These are phyloP conservation scores for Corylus heterophylla DNA, from an alignment of 306 rosid species.

Conservation along the genomic window DNA sequence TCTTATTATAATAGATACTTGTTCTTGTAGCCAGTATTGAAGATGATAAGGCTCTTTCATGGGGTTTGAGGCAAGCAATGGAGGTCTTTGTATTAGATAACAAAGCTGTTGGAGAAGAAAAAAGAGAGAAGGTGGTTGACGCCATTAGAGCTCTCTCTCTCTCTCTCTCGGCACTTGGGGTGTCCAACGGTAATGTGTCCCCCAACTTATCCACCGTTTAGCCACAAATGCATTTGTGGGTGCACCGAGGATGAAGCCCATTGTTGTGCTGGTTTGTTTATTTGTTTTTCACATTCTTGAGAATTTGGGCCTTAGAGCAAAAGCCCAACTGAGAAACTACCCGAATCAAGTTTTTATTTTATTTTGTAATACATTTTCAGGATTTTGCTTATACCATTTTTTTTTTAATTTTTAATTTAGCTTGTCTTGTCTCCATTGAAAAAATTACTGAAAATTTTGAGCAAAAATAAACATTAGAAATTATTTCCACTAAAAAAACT, in stretches of 20 bases:
- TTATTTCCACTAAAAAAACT: too few species aligned
- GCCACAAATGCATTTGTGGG: not conserved
- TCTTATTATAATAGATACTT: slow-evolving; percentile 12
- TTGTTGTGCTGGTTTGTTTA: not conserved
- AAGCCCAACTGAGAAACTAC: not conserved
- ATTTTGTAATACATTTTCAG: too few species aligned
- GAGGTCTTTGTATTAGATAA: slow-evolving; percentile 29
- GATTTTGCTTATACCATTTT: too few species aligned
- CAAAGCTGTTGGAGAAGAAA: slow-evolving; percentile 37
- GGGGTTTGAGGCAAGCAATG: slow-evolving; percentile 35
- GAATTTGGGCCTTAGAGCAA: not conserved
- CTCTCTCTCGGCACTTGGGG: not conserved
- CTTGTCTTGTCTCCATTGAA: too few species aligned
- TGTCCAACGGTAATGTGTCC: slow-evolving; percentile 3
- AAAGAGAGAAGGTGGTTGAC: slow-evolving; percentile 40
- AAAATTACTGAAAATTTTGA: too few species aligned
- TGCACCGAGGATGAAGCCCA: not conserved
- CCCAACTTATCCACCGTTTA: slow-evolving; percentile 31
- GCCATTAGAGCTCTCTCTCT: slow-evolving; percentile 47
- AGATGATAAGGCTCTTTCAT: slow-evolving; percentile 34
- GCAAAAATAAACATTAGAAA: too few species aligned
- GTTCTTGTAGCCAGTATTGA: slow-evolving; percentile 41
- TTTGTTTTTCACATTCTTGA: not conserved
- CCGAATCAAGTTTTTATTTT: too few species aligned
- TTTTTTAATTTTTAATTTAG: too few species aligned